Base-by-base conservation (phyloP, 176 grass and related monocot genomes). In the Olyra latifolia region DNA sequence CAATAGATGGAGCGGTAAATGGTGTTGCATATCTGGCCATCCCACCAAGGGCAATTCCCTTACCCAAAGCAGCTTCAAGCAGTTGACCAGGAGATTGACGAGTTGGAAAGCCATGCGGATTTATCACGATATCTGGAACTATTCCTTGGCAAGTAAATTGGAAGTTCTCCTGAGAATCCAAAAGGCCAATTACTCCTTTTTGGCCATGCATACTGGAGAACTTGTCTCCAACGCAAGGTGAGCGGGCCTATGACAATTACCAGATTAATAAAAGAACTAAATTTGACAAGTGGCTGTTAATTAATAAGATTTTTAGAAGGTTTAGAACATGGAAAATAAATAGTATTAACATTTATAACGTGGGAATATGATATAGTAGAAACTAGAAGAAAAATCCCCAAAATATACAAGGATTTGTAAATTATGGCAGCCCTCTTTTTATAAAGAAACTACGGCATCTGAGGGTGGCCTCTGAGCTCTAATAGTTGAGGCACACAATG, bases 161-260 rank as follows among this genome's bases (percentile, higher is more conserved):
- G 41, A 98, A 98, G 56, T 95, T 98, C 69, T 98, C 95, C 75
- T 98, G 95, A 66, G 90, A 89, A 78, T 98, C 90, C 54, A 98
- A 74, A 76, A 95, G 91, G 52, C 95, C 95, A 81, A 95, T 81
- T 43, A 95, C 95, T 72, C 95, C 95, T 62, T 98, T 98, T 79
- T 98, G 92, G 41, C 95, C 92, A 75, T 98, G 95, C 92, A 98
- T 98, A 55, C 90, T 95, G 11, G 95, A 93, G 88, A 98, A 98
- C 45, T 98, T 95, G 76, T 98, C 92, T 64, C 95, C 92, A 50
- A 95, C 78, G 68, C 90, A 93, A 24, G 95, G 95, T 27, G 88
- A 88, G 66, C 95, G 83, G 72, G 93, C 88, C 95, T 98, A 77
- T 35, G 32, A 35, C 32, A 79, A 91, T 75, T 83, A 62, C 62